Base-by-base conservation (phyloP, 257 asterid species). In the Solanum ossicruentum region DNA sequence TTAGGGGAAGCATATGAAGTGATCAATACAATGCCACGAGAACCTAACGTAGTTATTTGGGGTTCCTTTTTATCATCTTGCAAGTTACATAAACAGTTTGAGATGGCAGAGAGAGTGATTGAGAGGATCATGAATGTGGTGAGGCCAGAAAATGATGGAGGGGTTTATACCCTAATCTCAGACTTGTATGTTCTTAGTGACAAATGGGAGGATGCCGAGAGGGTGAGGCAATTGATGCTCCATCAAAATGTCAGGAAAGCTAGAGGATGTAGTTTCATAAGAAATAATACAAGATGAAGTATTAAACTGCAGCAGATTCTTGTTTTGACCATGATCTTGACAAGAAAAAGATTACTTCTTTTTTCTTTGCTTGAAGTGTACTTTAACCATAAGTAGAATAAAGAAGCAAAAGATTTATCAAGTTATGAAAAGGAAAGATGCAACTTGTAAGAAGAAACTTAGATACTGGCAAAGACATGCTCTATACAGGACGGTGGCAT, bases 31-130 rank as follows among this genome's bases (percentile, higher is more conserved):
- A 94, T 93, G 98, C 89, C 91, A 1, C 66, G 84, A 57, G 88
- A 93, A 47, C 93, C 95, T 32, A 93, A 94, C 81, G 88, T 86
- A 66, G 92, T 89, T 2, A 87, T 94, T 5, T 94, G 98, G 98
- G 90, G 95, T 75, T 93, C 97, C 0, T 94, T 92, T 84, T 80
- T 94, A 88, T 87, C 91, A 0, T 89, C 92, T 41, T 94, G 98
- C 80, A 94, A 92, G 88, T 12, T 89, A 89, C 97, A 93, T 87
- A 86, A 54, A 58, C 90, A 91, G 83, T 89, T 88, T 82, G 89
- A 88, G 86, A 88, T 92, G 92, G 97, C 91, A 3, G 97, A 91
- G 77, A 85, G 85, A 84, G 93, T 92, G 56, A 84, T 92, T 36
- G 91, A 91, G 32, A 79, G 85, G 87, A 94, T 94, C 82, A 84